Evolutionary conservation across 371 early-diverging fungal genomes (phyloP).

Genomic region (Mortierella sp.): DNA sequence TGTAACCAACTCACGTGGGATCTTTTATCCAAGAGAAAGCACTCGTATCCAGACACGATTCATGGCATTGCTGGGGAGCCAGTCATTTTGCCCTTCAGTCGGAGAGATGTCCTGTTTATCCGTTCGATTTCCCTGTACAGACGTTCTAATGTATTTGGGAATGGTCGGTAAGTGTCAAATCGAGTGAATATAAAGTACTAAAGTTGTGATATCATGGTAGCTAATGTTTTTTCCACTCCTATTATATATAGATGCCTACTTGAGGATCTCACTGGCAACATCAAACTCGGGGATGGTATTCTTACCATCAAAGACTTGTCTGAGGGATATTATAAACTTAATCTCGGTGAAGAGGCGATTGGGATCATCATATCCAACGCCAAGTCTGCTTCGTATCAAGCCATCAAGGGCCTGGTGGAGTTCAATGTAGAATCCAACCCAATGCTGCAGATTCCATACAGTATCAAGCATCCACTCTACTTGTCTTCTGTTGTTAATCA

Average conservation of each 20-base stretch:
- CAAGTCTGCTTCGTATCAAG: not conserved
- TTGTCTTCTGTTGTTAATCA: slow-evolving; percentile 2
- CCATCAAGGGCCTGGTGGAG: slow-evolving; percentile 20
- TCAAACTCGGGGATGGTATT: slow-evolving; percentile 18
- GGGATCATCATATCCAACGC: slow-evolving; percentile 19
- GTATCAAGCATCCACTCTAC: slow-evolving; percentile 27
- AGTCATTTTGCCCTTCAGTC: slow-evolving; percentile 48
- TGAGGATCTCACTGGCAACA: slow-evolving; percentile 30
- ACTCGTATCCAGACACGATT: slow-evolving; percentile 24
- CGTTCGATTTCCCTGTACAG: slow-evolving; percentile 28
- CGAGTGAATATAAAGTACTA: not conserved
- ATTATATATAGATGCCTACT: slow-evolving; percentile 13
- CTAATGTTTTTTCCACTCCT: not conserved
- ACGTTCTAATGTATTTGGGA: slow-evolving; percentile 37
- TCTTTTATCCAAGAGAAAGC: not conserved
- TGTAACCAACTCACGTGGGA: slow-evolving; percentile 33
- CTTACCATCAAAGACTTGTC: slow-evolving; percentile 22
- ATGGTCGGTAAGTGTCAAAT: not conserved
- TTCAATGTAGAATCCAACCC: slow-evolving; percentile 26
- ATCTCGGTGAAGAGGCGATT: slow-evolving; percentile 10
- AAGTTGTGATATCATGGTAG: too few relatives aligned
- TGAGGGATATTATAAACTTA: slow-evolving; percentile 37
- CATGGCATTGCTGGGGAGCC: slow-evolving; percentile 48
- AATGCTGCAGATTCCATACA: slow-evolving; percentile 33
- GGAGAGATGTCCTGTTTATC: slow-evolving; percentile 7